Percentiles rank a stretch among this genome's conserved stretches.
phyloP scores from a whole-genome alignment of 345 rosid genomes.

The Aegle marmelos region DNA sequence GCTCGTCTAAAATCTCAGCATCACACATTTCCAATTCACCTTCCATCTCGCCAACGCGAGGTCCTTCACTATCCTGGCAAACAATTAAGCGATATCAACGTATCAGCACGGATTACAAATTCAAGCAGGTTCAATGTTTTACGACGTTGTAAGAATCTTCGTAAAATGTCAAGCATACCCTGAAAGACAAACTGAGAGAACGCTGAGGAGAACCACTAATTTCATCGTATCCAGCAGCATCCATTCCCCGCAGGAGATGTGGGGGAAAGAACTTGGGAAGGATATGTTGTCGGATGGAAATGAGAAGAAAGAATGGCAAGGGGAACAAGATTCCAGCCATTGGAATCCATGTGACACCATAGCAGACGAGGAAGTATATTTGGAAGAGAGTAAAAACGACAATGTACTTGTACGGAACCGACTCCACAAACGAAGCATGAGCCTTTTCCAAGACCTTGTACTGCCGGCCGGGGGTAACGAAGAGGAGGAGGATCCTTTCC shows the following conservation, averaged over 20 bases:
- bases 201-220: conserved; percentile 42
- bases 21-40: conserved; percentile 37
- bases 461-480: conserved; percentile 50
- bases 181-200: conserved; percentile 32
- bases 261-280: conserved; percentile 60
- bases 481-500: conserved; percentile 70
- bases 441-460: conserved; percentile 68
- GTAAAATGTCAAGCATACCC: conserved; percentile 14
- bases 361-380: conserved; percentile 61
- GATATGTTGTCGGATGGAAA: conserved; percentile 61
- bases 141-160: too few species aligned
- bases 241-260: conserved; percentile 51
- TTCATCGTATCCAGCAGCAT: conserved; percentile 85
- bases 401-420: conserved; percentile 55
- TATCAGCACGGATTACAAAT: background rate
- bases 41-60: conserved; percentile 22
- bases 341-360: conserved; percentile 82
- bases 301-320: conserved; percentile 74
- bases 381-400: conserved; percentile 61
- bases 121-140: background rate
- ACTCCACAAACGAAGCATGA: conserved; percentile 75
- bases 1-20: conserved; percentile 69
- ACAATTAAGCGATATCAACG: background rate
- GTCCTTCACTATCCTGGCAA: conserved; percentile 34
- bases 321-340: conserved; percentile 85